Evolutionary conservation across 139 green algal genomes (phyloP), one percentile per base, ranked within the genome.

Genomic region (Nannochloris sp.): DNA sequence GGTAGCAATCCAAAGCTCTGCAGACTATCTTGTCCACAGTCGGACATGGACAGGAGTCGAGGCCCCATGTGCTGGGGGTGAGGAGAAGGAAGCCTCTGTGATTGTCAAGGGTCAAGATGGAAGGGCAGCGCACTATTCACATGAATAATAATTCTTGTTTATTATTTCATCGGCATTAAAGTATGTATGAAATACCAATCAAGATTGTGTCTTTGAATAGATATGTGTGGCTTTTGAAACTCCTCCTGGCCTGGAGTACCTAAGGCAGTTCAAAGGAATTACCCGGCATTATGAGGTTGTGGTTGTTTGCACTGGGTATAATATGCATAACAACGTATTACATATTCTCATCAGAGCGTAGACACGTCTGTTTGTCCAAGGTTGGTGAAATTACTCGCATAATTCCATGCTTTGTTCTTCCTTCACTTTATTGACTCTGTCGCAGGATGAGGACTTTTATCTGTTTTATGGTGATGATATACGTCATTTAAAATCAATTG

Each of bases 21-120:
- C 84, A 1, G 76, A 91, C 66, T 95, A 83, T 58, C 60, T 92
- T 54, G 21, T 57, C n/a, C 46, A 75, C 18, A 74, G 74, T 36
- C 64, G 87, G n/a, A 83, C 37, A 18, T 95, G 79, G 66, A 75
- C 69, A 63, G 87, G 87, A 0, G 64, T 95, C 61, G 87, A 92
- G 64, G 76, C 85, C 8, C 83, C 84, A 3, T 53, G 78, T 4
- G 76, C 72, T 10, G 86, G 84, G 8, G 70, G 61, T 19, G 54
- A 48, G 1, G 27, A 60, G 0, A 66, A 70, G 61, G 44, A 54
- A 4, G 66, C 60, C 18, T 49, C 51, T 23, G 44, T 14, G 14
- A 75, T 72, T 25, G 57, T 68, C 16, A 16, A 62, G 11, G 83
- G 81, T 9, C 61, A 72, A 24, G 29, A 14, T 8, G 85, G 81